Percentiles rank a stretch among this genome's conserved stretches.
These are phyloP conservation scores for Leucogyrophana mollusca DNA, from an alignment of 768 basidiomycete genomes.

Conservation along the genomic window DNA sequence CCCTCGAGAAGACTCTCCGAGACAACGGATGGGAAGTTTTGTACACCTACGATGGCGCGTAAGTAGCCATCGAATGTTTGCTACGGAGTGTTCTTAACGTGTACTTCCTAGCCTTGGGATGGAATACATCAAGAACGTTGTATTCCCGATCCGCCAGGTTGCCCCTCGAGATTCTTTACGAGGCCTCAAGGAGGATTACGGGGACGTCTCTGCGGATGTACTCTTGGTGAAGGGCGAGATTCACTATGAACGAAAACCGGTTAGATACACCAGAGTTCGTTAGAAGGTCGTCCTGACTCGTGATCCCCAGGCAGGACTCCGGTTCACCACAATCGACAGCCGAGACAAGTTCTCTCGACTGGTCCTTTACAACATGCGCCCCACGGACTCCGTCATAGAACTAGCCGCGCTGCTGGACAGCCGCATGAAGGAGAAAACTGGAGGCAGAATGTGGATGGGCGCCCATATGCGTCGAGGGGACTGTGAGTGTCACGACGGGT, in stretches of 20 bases:
- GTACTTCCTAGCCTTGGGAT: slow-evolving; percentile 23
- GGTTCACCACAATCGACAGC: slow-evolving; percentile 17
- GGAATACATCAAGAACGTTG: slow-evolving; percentile 33
- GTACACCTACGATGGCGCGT: slow-evolving; percentile 33
- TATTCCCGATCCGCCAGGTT: slow-evolving; percentile 27
- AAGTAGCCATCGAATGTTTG: slow-evolving; percentile 9
- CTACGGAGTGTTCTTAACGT: neutral
- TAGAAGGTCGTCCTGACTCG: no score
- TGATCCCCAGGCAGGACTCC: slow-evolving; percentile 12
- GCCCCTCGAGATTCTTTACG: slow-evolving; percentile 19
- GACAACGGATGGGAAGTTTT: slow-evolving; percentile 29
- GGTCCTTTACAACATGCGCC: slow-evolving; percentile 15
- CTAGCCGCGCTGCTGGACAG: slow-evolving; percentile 19
- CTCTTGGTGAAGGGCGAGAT: slow-evolving; percentile 31
- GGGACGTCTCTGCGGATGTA: slow-evolving; percentile 22
- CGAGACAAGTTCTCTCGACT: slow-evolving; percentile 16
- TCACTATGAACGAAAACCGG: slow-evolving; percentile 28
- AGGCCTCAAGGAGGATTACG: slow-evolving; percentile 31
- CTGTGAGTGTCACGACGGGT: slow-evolving; percentile 16
- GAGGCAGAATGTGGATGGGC: slow-evolving; percentile 29
- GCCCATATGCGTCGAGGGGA: slow-evolving; percentile 36
- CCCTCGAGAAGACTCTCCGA: slow-evolving; percentile 21
- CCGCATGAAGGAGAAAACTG: slow-evolving; percentile 16
- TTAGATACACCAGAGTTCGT: no score
- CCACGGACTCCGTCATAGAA: slow-evolving; percentile 9